These are phyloP conservation scores for Tinospora cordifolia DNA, from an alignment of 164 flowering plant genomes.

Conservation along the genomic window DNA sequence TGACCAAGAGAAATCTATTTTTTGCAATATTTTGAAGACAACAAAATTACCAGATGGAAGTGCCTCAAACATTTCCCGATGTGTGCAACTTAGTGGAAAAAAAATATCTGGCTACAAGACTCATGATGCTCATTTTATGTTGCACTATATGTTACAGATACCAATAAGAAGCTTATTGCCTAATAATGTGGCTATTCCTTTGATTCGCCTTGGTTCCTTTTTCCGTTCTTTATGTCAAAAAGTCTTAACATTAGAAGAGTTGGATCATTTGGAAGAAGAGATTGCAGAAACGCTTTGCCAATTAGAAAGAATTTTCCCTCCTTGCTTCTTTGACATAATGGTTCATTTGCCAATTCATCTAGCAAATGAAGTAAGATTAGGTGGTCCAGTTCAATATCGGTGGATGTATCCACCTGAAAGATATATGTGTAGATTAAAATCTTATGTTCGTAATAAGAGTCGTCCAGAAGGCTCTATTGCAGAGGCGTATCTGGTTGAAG, in stretches of 20 bases:
- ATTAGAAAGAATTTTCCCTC: slow-evolving; percentile 20
- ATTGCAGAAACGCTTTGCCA: slow-evolving; percentile 7
- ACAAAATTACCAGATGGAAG: too few relatives aligned
- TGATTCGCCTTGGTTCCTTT: slow-evolving; percentile 10
- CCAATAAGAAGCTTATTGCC: not conserved
- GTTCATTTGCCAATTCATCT: slow-evolving; percentile 19
- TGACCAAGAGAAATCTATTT: too few relatives aligned
- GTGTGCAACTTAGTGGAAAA: too few relatives aligned
- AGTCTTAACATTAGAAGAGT: not conserved
- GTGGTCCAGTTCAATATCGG: too few relatives aligned
- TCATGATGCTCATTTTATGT: too few relatives aligned
- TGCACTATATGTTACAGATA: too few relatives aligned
- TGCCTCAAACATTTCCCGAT: too few relatives aligned
- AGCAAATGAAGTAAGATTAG: slow-evolving; percentile 8
- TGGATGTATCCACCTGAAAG: slow-evolving; percentile 28
- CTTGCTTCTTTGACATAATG: slow-evolving; percentile 19
- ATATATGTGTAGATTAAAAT: not conserved
- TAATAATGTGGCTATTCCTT: not conserved
- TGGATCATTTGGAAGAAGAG: not conserved
- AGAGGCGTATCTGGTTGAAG: not conserved
- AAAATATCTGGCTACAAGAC: too few relatives aligned
- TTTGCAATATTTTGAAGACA: too few relatives aligned
- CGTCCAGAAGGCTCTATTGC: slow-evolving; percentile 1
- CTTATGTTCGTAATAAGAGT: slow-evolving; percentile 2
- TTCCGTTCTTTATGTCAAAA: slow-evolving; percentile 13